phyloP scores from a whole-genome alignment of 108 stramenopile genomes.

The Nitzschia sp. region DNA sequence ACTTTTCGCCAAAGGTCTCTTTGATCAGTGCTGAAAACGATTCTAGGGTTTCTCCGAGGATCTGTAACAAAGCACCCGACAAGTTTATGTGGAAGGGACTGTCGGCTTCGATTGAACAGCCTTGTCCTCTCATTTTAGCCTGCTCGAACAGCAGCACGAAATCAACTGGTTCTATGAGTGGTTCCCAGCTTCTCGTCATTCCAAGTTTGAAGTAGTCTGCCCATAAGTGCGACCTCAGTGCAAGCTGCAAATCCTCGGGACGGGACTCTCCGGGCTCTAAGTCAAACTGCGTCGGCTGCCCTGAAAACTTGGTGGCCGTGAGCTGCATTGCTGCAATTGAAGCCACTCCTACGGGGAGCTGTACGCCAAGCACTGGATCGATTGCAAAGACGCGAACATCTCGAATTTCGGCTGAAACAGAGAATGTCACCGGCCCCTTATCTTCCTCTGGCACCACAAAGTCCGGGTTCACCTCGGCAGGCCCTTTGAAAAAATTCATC shows the following conservation, averaged over 20 bases:
- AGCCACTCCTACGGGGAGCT: constrained; percentile 50
- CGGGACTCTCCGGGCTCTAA: constrained; percentile 22
- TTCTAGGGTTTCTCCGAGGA: constrained; percentile 72
- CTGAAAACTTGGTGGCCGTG: constrained; percentile 57
- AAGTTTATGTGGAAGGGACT: constrained; percentile 86
- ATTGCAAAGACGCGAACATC: constrained; percentile 64
- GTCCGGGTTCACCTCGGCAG: constrained; percentile 25
- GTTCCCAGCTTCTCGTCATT: constrained; percentile 93
- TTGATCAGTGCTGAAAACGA: constrained; percentile 43
- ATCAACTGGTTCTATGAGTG: constrained; percentile 85
- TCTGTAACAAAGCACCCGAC: constrained; percentile 81
- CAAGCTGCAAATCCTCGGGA: constrained; percentile 51
- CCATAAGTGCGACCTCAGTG: constrained; percentile 60
- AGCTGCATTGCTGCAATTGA: constrained; percentile 52
- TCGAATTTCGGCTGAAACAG: constrained; percentile 45
- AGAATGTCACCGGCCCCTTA: constrained; percentile 38
- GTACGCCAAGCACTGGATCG: constrained; percentile 82
- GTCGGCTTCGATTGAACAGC: constrained; percentile 66
- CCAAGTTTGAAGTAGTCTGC: constrained; percentile 94
- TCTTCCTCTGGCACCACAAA: constrained; percentile 27
- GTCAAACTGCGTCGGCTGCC: constrained; percentile 14
- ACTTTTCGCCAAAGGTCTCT: constrained; percentile 38
- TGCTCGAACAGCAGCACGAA: constrained; percentile 69
- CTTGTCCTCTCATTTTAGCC: constrained; percentile 61
- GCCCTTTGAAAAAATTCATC: constrained; percentile 32